phyloP scores from a whole-genome alignment of 345 rosid species.

The Populus alba region DNA sequence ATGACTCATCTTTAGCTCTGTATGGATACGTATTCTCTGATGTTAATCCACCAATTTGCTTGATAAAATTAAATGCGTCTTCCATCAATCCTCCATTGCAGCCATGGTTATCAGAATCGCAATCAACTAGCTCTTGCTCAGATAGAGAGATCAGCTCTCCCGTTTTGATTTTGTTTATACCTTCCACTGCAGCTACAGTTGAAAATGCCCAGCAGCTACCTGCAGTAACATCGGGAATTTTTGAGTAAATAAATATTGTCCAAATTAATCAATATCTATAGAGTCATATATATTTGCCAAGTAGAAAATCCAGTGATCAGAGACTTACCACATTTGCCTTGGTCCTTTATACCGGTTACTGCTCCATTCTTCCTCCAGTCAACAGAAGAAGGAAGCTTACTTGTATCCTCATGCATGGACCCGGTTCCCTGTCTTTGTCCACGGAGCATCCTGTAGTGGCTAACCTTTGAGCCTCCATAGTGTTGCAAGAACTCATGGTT shows the following conservation, averaged over 20 bases:
- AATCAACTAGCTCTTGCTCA: constrained; percentile 40
- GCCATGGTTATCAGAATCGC: constrained; percentile 24
- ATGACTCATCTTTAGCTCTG: constrained; percentile 37
- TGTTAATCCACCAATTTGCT: constrained; percentile 41
- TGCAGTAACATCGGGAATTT: constrained; percentile 1
- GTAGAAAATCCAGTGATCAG: not conserved
- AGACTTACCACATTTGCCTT: constrained; percentile 39
- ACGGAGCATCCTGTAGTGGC: constrained; percentile 32
- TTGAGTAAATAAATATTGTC: not conserved
- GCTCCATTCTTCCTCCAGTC: constrained; percentile 46
- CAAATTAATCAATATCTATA: not conserved
- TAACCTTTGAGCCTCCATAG: constrained; percentile 33
- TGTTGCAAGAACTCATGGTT: constrained; percentile 35
- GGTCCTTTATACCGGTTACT: constrained; percentile 33
- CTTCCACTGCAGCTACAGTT: constrained; percentile 38
- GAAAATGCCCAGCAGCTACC: constrained; percentile 47
- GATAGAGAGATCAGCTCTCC: constrained; percentile 33
- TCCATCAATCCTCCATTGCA: constrained; percentile 42
- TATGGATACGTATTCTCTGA: constrained; percentile 49
- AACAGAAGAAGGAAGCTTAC: constrained; percentile 25
- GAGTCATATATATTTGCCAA: too few relatives aligned
- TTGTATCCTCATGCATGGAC: constrained; percentile 18
- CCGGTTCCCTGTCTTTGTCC: constrained; percentile 20
- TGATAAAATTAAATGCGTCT: constrained; percentile 34
- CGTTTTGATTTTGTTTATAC: constrained; percentile 44